Evolutionary conservation across 2,329 filamentous ascomycete genomes (phyloP).

Genomic region (Colletotrichum theobromicola): DNA sequence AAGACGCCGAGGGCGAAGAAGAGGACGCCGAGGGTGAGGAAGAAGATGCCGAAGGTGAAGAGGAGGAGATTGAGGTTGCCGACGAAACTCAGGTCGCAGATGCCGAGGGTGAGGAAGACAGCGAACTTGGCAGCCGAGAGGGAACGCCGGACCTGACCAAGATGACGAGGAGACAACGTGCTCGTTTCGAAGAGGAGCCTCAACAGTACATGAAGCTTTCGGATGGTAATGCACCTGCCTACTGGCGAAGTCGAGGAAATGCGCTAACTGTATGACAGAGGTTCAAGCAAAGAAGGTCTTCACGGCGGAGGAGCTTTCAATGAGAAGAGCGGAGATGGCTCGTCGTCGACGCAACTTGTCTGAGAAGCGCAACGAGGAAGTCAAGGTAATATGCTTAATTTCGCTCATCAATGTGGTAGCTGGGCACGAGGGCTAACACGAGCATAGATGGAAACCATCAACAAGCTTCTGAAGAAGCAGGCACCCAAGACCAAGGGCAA

Average conservation of each 20-base stretch:
- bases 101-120: conserved; percentile 49
- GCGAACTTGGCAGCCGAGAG: conserved; percentile 49
- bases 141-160: conserved; percentile 61
- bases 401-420: background rate
- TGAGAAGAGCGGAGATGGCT: conserved; percentile 68
- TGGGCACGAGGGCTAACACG: background rate
- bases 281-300: conserved; percentile 69
- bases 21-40: conserved; percentile 32
- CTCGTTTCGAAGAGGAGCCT: conserved; percentile 61
- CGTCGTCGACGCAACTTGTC: conserved; percentile 66
- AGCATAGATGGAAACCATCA: conserved; percentile 83
- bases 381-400: conserved; percentile 51
- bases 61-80: conserved; percentile 41
- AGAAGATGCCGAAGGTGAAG: conserved; percentile 33
- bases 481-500: conserved; percentile 74
- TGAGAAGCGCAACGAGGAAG: conserved; percentile 68
- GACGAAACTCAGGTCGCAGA: conserved; percentile 26
- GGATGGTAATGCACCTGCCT: conserved; percentile 50
- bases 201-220: conserved; percentile 65
- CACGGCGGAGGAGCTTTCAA: conserved; percentile 65
- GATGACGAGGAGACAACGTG: conserved; percentile 66
- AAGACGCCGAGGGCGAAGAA: conserved; percentile 49
- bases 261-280: conserved; percentile 44
- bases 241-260: conserved; percentile 3
- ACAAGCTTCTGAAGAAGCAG: conserved; percentile 87